A percentile compares a stretch with the other conserved stretches of the same genome.
Conservation (phyloP, 1,139 yeast genomes). For the Saccharomyces hybrid region DNA sequence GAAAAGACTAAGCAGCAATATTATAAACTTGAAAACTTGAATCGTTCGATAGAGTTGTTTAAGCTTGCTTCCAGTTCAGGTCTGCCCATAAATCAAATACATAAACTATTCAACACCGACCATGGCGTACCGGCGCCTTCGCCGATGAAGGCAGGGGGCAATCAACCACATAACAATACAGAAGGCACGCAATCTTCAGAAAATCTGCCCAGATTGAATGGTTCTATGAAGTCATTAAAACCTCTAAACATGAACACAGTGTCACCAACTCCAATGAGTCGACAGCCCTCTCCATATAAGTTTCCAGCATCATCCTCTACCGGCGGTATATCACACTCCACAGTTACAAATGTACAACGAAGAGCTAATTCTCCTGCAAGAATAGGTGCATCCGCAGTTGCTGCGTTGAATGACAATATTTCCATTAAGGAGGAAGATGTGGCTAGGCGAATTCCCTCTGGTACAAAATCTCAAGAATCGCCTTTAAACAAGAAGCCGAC, state of each 20-base stretch:
- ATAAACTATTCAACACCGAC: constrained; percentile 44
- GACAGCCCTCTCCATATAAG: constrained; percentile 16
- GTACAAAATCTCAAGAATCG: constrained; percentile 2
- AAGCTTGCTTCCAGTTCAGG: constrained; percentile 55
- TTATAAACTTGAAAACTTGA: constrained; percentile 57
- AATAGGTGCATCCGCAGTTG: constrained; percentile 66
- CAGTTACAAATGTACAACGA: constrained; percentile 20
- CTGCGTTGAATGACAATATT: constrained; percentile 37
- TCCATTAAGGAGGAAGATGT: constrained; percentile 29
- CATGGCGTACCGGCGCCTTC: constrained; percentile 1
- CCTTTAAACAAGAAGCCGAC: constrained; percentile 7
- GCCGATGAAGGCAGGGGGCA: background rate
- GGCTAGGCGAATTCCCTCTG: constrained; percentile 4
- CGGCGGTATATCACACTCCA: constrained; percentile 1
- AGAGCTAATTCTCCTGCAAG: constrained; percentile 62
- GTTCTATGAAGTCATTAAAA: background rate
- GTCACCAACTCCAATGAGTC: constrained; percentile 6
- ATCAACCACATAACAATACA: background rate
- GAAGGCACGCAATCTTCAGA: background rate
- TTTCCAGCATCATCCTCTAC: constrained; percentile 17
- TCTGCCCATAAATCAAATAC: constrained; percentile 62
- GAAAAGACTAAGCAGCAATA: constrained; percentile 80
- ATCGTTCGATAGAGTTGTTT: constrained; percentile 52
- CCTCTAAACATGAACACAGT: constrained; percentile 8
- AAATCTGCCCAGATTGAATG: background rate